Conservation (phyloP, 1,284 basidiomycete species). For the Ustilago curta region DNA sequence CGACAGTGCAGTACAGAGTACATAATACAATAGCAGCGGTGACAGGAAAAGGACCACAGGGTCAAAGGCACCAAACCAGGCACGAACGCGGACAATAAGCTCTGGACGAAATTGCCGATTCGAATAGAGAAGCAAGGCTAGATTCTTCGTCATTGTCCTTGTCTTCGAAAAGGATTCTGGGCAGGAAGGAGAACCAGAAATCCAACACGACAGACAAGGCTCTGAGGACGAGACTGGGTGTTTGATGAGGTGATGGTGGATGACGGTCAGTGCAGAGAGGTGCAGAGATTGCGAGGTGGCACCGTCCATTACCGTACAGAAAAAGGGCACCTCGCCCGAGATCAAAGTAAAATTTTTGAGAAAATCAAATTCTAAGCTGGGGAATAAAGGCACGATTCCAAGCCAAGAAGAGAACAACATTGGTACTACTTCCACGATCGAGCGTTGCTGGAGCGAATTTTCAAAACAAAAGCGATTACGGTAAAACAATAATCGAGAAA, state of each 20-base stretch:
- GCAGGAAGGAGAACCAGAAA: not conserved
- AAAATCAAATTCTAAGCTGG: not conserved
- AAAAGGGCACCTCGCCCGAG: not conserved
- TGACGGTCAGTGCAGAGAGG: too few species aligned
- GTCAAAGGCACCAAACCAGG: conserved; percentile 10
- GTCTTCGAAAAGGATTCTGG: too few species aligned
- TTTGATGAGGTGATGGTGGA: not conserved
- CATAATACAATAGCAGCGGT: not conserved
- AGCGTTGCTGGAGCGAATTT: not conserved
- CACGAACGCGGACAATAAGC: conserved; percentile 1
- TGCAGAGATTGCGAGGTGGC: not conserved
- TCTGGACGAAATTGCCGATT: not conserved
- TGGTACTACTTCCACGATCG: conserved; percentile 2
- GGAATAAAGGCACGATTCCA: too few species aligned
- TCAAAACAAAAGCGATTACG: too few species aligned
- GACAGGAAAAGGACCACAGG: conserved; percentile 4
- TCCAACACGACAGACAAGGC: not conserved
- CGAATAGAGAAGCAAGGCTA: not conserved
- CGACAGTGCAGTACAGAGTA: too few species aligned
- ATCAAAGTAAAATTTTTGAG: not conserved
- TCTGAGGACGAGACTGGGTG: too few species aligned
- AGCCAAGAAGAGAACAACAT: not conserved
- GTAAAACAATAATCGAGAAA: too few species aligned
- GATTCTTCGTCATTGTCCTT: not conserved
- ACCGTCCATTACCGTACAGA: too few species aligned